Evolutionary conservation across 305 asterid species (phyloP).

Genomic region (Euphrasia arctica): DNA sequence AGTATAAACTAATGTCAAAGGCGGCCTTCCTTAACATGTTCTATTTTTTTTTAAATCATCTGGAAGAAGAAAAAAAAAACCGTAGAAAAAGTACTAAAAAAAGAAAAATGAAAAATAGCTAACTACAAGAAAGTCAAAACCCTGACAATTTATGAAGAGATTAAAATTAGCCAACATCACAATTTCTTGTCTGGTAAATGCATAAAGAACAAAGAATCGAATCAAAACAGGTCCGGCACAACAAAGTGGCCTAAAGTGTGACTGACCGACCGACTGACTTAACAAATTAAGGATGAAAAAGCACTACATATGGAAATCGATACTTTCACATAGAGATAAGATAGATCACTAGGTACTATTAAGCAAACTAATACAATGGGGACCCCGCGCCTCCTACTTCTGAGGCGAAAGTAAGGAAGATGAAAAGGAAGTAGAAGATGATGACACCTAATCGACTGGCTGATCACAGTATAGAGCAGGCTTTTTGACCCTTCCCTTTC

Average conservation of each 20-base stretch:
- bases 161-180: no score
- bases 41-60: no score
- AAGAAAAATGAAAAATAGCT: conserved; percentile 64
- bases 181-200: no score
- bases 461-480: conserved; percentile 86
- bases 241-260: conserved; percentile 43
- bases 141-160: no score
- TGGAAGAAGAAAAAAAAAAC: no score
- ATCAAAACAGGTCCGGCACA: no score
- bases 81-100: no score
- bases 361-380: conserved; percentile 29
- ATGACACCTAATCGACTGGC: conserved; percentile 21
- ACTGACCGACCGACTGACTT: conserved; percentile 40
- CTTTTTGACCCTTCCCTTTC: conserved; percentile 84
- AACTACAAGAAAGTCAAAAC: no score
- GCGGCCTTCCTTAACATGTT: no score
- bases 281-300: conserved; percentile 30
- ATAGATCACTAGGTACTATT: conserved; percentile 43
- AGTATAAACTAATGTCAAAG: no score
- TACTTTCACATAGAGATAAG: conserved; percentile 26
- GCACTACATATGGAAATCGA: conserved; percentile 32
- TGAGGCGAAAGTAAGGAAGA: conserved; percentile 36
- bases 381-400: conserved; percentile 24
- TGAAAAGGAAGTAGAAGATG: conserved; percentile 24
- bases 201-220: no score